These are phyloP conservation scores for Rostrohypoxylon terebratum DNA, from an alignment of 495 filamentous ascomycete species.

Conservation along the genomic window DNA sequence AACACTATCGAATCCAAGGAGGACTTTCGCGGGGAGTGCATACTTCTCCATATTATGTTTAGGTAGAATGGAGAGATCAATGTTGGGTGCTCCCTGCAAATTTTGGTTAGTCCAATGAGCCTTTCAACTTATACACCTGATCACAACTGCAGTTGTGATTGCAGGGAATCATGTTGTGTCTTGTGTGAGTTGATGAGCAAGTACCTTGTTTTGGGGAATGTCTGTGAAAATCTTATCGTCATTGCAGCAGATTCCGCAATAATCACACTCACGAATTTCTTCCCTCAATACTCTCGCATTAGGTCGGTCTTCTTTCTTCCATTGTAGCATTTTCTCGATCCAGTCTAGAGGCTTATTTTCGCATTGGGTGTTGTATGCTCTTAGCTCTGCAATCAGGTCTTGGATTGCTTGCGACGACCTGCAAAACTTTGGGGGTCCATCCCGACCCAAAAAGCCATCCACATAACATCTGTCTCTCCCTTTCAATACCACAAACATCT, in stretches of 20 bases:
- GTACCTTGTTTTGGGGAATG: not conserved
- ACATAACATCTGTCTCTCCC: not conserved
- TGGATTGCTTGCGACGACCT: not conserved
- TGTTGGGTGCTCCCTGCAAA: no score
- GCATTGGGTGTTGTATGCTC: not conserved
- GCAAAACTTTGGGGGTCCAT: not conserved
- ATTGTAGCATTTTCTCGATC: not conserved
- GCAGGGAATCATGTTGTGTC: no score
- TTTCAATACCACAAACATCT: not conserved
- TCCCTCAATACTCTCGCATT: not conserved
- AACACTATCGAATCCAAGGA: not conserved
- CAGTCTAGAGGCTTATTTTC: not conserved
- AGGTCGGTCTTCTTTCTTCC: not conserved
- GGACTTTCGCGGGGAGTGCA: not conserved
- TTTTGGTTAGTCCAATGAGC: no score
- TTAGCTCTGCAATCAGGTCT: not conserved
- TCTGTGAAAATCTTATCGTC: not conserved
- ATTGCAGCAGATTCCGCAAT: not conserved
- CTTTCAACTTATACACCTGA: no score
- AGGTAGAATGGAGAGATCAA: no score
- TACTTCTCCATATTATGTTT: not conserved
- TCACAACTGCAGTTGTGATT: no score
- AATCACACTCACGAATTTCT: not conserved
- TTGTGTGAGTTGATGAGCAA: no score
- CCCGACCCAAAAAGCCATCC: not conserved